Evolutionary conservation across 805 yeast genomes (phyloP).

Genomic region (Wickerhamiella qilinensis): DNA sequence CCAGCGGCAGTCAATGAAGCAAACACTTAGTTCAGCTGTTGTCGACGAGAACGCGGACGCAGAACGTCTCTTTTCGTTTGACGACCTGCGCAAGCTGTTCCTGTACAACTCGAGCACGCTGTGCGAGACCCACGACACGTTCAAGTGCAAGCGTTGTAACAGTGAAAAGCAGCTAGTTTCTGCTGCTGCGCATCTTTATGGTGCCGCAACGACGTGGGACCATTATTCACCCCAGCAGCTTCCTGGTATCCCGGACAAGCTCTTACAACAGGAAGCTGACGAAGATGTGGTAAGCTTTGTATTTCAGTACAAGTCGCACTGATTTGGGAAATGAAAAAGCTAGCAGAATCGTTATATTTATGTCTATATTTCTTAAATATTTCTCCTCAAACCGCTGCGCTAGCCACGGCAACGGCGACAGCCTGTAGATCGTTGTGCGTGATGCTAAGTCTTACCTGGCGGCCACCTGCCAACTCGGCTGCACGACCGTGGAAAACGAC

Average conservation of each 20-base stretch:
- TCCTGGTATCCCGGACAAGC: conserved; percentile 52
- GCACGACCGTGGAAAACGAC: conserved; percentile 72
- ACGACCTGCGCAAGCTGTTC: conserved; percentile 60
- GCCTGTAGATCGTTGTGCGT: conserved; percentile 96
- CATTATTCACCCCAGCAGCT: conserved; percentile 52
- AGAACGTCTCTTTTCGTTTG: conserved; percentile 77
- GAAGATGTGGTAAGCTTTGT: conserved; percentile 64
- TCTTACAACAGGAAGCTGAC: conserved; percentile 57
- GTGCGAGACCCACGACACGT: conserved; percentile 89
- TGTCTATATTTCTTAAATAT: not conserved
- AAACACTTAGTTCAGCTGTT: conserved; percentile 85
- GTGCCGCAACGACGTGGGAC: conserved; percentile 97
- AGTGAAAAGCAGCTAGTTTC: conserved; percentile 42
- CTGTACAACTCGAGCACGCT: conserved; percentile 46
- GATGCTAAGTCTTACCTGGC: conserved; percentile 68
- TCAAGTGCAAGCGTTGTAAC: conserved; percentile 68
- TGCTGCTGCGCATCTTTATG: conserved; percentile 82
- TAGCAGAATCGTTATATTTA: not conserved
- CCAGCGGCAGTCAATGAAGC: conserved; percentile 89
- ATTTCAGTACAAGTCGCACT: conserved; percentile 86
- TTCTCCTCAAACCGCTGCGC: conserved; percentile 3
- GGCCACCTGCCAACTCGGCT: conserved; percentile 46
- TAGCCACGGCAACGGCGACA: conserved; percentile 82
- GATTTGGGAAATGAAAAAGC: not conserved
- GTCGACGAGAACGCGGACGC: conserved; percentile 95